Conservation (phyloP, 257 asterid species). For the Rehmannia glutinosa region DNA sequence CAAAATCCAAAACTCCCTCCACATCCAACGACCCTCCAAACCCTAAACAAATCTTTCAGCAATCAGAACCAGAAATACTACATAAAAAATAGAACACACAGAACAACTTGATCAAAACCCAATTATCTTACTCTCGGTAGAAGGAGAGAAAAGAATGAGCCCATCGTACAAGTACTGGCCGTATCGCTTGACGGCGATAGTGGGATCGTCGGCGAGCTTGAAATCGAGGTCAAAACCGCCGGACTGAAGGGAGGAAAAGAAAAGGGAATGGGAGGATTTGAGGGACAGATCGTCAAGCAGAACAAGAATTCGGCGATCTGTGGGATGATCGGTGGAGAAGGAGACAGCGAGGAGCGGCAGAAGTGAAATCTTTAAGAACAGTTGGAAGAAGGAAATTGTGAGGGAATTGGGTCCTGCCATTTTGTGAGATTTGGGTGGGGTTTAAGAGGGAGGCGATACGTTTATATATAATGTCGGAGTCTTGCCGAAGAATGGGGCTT, state of each 20-base stretch:
- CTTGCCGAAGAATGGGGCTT: background rate
- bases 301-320: conserved; percentile 64
- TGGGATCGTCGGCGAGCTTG: conserved; percentile 75
- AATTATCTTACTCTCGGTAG: conserved; percentile 47
- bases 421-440: background rate
- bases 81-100: too few species aligned
- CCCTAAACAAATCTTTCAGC: conserved; percentile 31
- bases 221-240: conserved; percentile 72
- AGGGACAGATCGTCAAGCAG: conserved; percentile 68
- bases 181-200: conserved; percentile 56
- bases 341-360: conserved; percentile 37
- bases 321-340: conserved; percentile 57
- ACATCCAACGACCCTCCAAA: conserved; percentile 77
- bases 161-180: conserved; percentile 76
- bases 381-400: conserved; percentile 20
- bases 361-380: conserved; percentile 24
- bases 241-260: conserved; percentile 49
- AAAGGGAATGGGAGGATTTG: conserved; percentile 73
- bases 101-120: too few species aligned
- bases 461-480: background rate
- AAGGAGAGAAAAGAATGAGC: conserved; percentile 60
- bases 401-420: conserved; percentile 31
- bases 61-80: background rate
- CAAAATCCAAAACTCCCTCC: conserved; percentile 68
- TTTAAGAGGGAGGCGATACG: background rate